Evolutionary conservation across 129 eudicot species (phyloP).

Genomic region (Flaveria ramosissima): DNA sequence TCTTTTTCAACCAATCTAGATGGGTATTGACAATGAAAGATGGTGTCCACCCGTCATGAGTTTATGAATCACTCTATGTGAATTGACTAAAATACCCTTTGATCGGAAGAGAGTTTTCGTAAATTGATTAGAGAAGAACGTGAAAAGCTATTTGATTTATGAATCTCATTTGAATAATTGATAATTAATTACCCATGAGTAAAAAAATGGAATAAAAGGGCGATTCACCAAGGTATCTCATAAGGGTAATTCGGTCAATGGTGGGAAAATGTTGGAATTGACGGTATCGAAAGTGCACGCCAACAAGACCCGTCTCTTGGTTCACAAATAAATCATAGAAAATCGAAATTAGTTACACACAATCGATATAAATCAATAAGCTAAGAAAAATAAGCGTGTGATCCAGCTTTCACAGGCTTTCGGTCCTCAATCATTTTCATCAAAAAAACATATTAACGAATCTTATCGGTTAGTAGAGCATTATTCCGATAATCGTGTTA

Average conservation of each 20-base stretch:
- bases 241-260: slow-evolving; percentile 19
- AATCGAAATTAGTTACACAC: not conserved
- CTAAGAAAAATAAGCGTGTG: not conserved
- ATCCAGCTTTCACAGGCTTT: too few species aligned
- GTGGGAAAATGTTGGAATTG: not conserved
- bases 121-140: slow-evolving; percentile 29
- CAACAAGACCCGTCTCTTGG: slow-evolving; percentile 4
- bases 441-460: too few species aligned
- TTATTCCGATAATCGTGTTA: too few species aligned
- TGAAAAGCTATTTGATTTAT: slow-evolving; percentile 42
- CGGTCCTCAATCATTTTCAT: too few species aligned
- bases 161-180: slow-evolving; percentile 11
- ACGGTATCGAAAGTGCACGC: slow-evolving; percentile 5
- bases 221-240: not conserved
- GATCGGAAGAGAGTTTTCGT: slow-evolving; percentile 25
- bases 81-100: slow-evolving; percentile 39
- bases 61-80: slow-evolving; percentile 20
- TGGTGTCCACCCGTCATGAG: slow-evolving; percentile 35
- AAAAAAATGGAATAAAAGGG: not conserved
- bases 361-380: not conserved
- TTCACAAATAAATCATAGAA: not conserved
- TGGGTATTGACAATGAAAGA: slow-evolving; percentile 42
- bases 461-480: too few species aligned
- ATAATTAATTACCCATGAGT: not conserved
- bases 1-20: slow-evolving; percentile 32